Conservation (phyloP, 345 rosid genomes). For the Lepidium didymum region DNA sequence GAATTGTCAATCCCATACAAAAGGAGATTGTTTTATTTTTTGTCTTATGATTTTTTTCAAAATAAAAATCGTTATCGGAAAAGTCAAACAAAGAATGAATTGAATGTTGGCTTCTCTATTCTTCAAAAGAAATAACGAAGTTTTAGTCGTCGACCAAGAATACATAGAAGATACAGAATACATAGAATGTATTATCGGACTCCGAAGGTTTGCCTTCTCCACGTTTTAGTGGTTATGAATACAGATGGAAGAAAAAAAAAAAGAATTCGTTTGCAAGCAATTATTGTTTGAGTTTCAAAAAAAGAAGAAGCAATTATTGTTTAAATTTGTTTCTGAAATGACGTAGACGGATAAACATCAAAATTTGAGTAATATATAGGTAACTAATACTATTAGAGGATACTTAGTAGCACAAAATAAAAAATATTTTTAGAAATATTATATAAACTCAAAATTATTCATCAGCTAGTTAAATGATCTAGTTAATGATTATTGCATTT, state of each 20-base stretch:
- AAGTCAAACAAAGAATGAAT: background rate
- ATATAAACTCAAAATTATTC: too few species aligned
- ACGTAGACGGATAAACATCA: background rate
- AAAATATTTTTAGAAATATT: too few species aligned
- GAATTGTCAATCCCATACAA: slow-evolving; percentile 2
- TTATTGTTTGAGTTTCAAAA: background rate
- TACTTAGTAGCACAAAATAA: too few species aligned
- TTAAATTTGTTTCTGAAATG: background rate
- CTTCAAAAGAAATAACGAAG: background rate
- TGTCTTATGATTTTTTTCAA: background rate
- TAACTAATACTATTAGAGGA: too few species aligned
- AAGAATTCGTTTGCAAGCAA: background rate
- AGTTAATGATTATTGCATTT: too few species aligned
- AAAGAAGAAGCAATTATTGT: background rate
- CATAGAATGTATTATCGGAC: background rate
- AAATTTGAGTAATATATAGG: background rate
- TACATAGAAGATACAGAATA: background rate
- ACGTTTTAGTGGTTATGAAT: too few species aligned
- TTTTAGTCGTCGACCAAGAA: background rate
- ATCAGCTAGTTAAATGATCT: too few species aligned
- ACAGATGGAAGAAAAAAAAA: too few species aligned
- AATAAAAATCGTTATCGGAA: background rate
- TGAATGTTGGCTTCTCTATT: background rate
- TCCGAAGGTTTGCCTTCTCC: too few species aligned
- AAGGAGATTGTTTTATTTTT: slow-evolving; percentile 1